These are phyloP conservation scores for Phyllostachys edulis DNA, from an alignment of 176 grass and related monocot species.

Conservation along the genomic window DNA sequence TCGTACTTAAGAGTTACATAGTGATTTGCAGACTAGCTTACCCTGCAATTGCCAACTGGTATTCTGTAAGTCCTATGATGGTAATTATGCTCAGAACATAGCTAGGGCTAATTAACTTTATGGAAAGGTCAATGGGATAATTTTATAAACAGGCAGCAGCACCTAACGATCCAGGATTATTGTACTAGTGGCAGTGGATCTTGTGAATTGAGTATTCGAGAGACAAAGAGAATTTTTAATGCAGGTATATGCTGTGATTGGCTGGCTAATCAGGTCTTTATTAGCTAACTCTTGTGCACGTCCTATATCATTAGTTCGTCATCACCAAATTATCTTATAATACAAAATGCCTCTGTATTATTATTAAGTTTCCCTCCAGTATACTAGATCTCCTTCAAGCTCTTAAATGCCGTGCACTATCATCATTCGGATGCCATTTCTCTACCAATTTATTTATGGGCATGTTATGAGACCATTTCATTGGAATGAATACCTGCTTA, in stretches of 20 bases:
- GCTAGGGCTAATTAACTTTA: conserved; percentile 33
- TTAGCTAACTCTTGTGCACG: conserved; percentile 15
- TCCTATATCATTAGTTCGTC: conserved; percentile 37
- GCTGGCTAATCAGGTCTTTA: conserved; percentile 34
- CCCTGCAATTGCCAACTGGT: conserved; percentile 26
- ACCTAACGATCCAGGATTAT: conserved; percentile 45
- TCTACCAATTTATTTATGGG: neutral
- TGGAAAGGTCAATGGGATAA: conserved; percentile 20
- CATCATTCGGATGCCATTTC: conserved; percentile 11
- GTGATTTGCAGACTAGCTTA: conserved; percentile 36
- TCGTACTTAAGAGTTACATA: conserved; percentile 38
- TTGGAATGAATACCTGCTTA: neutral
- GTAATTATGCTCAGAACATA: conserved; percentile 28
- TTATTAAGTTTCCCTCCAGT: conserved; percentile 10
- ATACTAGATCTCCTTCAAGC: conserved; percentile 22
- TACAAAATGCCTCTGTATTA: conserved; percentile 19
- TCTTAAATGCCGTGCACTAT: neutral
- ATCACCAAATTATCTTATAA: conserved; percentile 20
- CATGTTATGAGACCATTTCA: neutral
- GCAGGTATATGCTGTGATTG: conserved; percentile 41
- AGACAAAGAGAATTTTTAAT: conserved; percentile 42
- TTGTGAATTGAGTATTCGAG: conserved; percentile 42
- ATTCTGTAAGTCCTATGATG: conserved; percentile 33
- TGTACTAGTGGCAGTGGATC: conserved; percentile 43
- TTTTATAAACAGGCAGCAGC: conserved; percentile 28